A percentile compares a stretch with the other conserved stretches of the same genome.
These are phyloP conservation scores for Stemphylium lycopersici DNA, from an alignment of 2,329 filamentous ascomycete species.

Conservation along the genomic window DNA sequence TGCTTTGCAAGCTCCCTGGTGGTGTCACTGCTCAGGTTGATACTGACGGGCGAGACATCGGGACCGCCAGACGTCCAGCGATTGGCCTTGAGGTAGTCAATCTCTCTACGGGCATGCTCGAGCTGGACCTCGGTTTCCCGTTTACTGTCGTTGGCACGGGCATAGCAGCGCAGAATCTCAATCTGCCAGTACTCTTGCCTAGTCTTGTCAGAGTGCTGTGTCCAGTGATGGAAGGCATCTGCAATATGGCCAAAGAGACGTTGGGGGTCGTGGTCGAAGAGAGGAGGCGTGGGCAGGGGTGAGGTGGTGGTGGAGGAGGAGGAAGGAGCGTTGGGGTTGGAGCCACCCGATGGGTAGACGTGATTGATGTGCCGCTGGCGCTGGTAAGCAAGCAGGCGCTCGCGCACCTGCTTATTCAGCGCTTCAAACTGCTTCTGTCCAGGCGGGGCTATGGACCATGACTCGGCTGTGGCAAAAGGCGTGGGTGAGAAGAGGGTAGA, in stretches of 20 bases:
- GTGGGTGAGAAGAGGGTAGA: slow-evolving; percentile 82
- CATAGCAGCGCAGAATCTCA: slow-evolving; percentile 54
- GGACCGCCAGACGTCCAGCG: slow-evolving; percentile 34
- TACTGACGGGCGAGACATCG: slow-evolving; percentile 42
- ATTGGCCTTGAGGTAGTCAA: slow-evolving; percentile 49
- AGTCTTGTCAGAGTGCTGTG: slow-evolving; percentile 61
- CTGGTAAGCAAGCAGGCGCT: slow-evolving; percentile 62
- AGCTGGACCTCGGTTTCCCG: slow-evolving; percentile 48
- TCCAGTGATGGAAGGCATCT: slow-evolving; percentile 80
- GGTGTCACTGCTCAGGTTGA: slow-evolving; percentile 46
- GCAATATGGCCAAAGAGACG: slow-evolving; percentile 76
- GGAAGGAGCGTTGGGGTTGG: slow-evolving; percentile 34
- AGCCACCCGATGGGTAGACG: slow-evolving; percentile 33
- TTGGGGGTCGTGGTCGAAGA: slow-evolving; percentile 66
- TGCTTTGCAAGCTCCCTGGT: slow-evolving; percentile 48
- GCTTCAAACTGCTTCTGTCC: slow-evolving; percentile 75
- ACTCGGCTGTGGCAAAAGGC: slow-evolving; percentile 76
- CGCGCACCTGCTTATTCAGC: slow-evolving; percentile 68
- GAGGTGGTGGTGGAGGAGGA: slow-evolving; percentile 30
- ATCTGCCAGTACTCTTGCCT: slow-evolving; percentile 54
- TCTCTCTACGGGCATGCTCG: slow-evolving; percentile 50
- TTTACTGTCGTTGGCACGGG: slow-evolving; percentile 48
- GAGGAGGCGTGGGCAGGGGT: slow-evolving; percentile 46
- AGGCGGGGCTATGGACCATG: slow-evolving; percentile 82
- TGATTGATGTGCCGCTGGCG: slow-evolving; percentile 45